These are phyloP conservation scores for Solanum chacoense DNA, from an alignment of 305 asterid genomes.

Conservation along the genomic window DNA sequence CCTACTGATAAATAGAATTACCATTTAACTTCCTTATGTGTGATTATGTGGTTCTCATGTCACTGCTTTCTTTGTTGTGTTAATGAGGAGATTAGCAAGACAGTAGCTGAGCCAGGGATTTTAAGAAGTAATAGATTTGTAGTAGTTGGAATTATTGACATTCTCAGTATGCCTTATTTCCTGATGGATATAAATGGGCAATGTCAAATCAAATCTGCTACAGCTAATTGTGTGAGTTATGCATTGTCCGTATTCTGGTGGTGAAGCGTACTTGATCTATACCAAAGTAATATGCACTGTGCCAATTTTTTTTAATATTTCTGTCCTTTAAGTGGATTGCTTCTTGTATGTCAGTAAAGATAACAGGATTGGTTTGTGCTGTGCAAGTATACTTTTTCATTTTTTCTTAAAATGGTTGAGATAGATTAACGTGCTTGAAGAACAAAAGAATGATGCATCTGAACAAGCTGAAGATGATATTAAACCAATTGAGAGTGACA, in stretches of 20 bases:
- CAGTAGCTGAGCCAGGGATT: not conserved
- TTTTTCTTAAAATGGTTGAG: constrained; percentile 11
- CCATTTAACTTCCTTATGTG: no score
- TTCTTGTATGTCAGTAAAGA: not conserved
- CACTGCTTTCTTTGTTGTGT: not conserved
- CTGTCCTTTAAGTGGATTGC: not conserved
- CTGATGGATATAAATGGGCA: not conserved
- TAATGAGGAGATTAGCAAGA: not conserved
- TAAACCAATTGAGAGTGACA: constrained; percentile 38
- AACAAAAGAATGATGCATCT: constrained; percentile 55
- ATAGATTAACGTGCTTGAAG: constrained; percentile 65
- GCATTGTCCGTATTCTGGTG: not conserved
- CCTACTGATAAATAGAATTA: not conserved
- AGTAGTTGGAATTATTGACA: not conserved
- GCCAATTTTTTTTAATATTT: not conserved
- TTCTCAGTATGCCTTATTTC: not conserved
- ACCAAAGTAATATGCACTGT: not conserved
- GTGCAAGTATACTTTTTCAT: not conserved
- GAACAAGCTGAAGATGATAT: constrained; percentile 71
- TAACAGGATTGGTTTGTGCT: not conserved
- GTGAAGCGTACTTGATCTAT: not conserved
- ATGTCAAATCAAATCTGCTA: not conserved
- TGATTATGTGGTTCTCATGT: not conserved
- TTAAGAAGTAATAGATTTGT: not conserved
- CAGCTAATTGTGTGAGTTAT: not conserved